These are phyloP conservation scores for Amanita pseudoporphyria DNA, from an alignment of 768 basidiomycete genomes.

Conservation along the genomic window DNA sequence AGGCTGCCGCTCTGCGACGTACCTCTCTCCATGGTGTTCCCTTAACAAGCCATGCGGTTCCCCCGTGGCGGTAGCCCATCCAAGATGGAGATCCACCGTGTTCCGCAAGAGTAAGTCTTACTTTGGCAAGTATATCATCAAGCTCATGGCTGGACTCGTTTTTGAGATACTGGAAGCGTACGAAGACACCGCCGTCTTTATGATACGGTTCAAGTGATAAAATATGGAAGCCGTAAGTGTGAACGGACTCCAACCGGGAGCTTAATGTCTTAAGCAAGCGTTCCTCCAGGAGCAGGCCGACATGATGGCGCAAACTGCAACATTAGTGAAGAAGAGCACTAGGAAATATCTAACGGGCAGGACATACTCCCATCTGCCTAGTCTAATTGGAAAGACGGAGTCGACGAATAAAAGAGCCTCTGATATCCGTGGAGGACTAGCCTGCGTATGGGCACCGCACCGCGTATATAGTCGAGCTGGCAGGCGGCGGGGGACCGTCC, in stretches of 20 bases:
- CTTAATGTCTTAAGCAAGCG: slow-evolving; percentile 40
- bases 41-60: slow-evolving; percentile 61
- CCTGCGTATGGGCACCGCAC: not conserved
- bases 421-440: slow-evolving; percentile 10
- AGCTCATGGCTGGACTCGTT: slow-evolving; percentile 29
- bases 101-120: slow-evolving; percentile 33
- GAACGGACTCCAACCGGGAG: slow-evolving; percentile 39
- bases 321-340: not conserved
- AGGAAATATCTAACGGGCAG: not conserved
- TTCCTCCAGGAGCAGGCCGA: slow-evolving; percentile 53
- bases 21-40: slow-evolving; percentile 82
- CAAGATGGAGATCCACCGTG: slow-evolving; percentile 58
- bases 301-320: slow-evolving; percentile 50
- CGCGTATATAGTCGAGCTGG: not conserved
- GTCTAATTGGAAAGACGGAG: slow-evolving; percentile 67
- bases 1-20: slow-evolving; percentile 9
- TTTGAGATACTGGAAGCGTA: slow-evolving; percentile 53
- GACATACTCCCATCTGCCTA: slow-evolving; percentile 67
- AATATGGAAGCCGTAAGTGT: slow-evolving; percentile 50
- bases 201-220: slow-evolving; percentile 50
- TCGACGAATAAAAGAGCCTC: slow-evolving; percentile 66
- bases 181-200: slow-evolving; percentile 86
- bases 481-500: not conserved
- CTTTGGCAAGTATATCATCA: slow-evolving; percentile 35
- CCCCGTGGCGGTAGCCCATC: slow-evolving; percentile 35